Evolutionary conservation across 2,329 filamentous ascomycete species (phyloP).

Genomic region (Calonectria multiphialidica): DNA sequence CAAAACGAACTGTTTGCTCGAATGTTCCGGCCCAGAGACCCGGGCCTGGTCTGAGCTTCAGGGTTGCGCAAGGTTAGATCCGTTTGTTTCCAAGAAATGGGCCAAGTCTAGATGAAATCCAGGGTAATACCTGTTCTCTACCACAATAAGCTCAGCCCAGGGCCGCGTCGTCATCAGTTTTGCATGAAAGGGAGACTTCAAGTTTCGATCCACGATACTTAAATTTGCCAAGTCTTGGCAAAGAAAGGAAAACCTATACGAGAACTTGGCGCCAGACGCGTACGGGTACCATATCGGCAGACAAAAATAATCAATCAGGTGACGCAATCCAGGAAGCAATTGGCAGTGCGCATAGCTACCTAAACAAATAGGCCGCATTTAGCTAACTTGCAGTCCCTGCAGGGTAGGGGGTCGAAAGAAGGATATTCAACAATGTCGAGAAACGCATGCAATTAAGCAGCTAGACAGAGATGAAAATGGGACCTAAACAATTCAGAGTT

Average conservation of each 20-base stretch:
- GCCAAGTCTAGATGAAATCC: slow-evolving; percentile 49
- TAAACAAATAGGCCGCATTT: too few relatives aligned
- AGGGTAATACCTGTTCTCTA: slow-evolving; percentile 31
- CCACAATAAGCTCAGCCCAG: slow-evolving; percentile 32
- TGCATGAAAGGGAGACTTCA: slow-evolving; percentile 64
- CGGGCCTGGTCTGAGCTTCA: not conserved
- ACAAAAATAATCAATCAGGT: not conserved
- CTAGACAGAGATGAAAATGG: too few relatives aligned
- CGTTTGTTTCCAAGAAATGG: slow-evolving; percentile 57
- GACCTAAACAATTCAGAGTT: too few relatives aligned
- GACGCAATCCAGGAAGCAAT: too few relatives aligned
- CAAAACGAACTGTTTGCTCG: slow-evolving; percentile 56
- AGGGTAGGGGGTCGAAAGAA: too few relatives aligned
- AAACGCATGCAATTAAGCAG: too few relatives aligned
- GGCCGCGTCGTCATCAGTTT: slow-evolving; percentile 66
- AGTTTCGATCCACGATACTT: slow-evolving; percentile 41
- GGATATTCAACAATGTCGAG: too few relatives aligned
- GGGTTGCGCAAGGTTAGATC: slow-evolving; percentile 44
- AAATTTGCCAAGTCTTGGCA: slow-evolving; percentile 44
- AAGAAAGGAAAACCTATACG: not conserved
- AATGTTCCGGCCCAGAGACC: slow-evolving; percentile 21
- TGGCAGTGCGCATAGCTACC: too few relatives aligned
- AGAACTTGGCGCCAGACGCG: not conserved
- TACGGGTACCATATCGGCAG: not conserved
- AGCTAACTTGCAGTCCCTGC: too few relatives aligned